Base-by-base conservation (phyloP, 768 basidiomycete genomes). In the Trametes cubensis region DNA sequence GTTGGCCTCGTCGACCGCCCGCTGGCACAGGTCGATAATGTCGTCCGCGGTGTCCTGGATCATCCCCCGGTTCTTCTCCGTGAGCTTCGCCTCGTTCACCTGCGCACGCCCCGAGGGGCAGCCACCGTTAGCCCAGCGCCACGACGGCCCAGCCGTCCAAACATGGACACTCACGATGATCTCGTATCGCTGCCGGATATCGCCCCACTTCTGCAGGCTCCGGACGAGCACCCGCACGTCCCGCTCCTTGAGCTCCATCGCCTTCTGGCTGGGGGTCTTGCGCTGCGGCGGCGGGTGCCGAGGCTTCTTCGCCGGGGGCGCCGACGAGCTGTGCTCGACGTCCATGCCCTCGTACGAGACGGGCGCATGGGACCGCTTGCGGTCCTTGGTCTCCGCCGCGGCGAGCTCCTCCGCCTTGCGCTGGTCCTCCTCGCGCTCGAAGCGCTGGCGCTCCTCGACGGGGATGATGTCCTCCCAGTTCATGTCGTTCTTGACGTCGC, bases 381-480 rank as follows among this genome's bases (percentile, higher is more conserved):
- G 78, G 66, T 87, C 84, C 60, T 88, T 83, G 42, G 85, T 81
- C 60, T 91, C 89, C 64, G 86, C 84, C 7, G 88, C 78, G 51
- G 78, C 82, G 60, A 87, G 71, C 62, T 94, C 90, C 68, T 93
- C 89, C 40, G 83, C 84, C 69, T 86, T 87, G 60, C 84, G 81
- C 60, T 88, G 82, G 62, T 89, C 88, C 62, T 93, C 89, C 66
- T 95, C 95, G 28, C 83, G 82, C 62, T 94, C 94, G 46, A 89
- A 85, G 72, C 85, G 87, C 74, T 89, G 86, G 6, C 97, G 88
- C 69, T 94, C 94, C 23, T 95, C 94, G 10, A 90, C 73, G 18
- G 97, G 97, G 68, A 99, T 98, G 75, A 99, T 98, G 63, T 98
- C 97, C 72, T 99, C 97, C 97, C 97, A 99, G 70, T 76, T 94